phyloP scores from a whole-genome alignment of 2,329 filamentous ascomycete genomes.

The Elsinoe necatrix region DNA sequence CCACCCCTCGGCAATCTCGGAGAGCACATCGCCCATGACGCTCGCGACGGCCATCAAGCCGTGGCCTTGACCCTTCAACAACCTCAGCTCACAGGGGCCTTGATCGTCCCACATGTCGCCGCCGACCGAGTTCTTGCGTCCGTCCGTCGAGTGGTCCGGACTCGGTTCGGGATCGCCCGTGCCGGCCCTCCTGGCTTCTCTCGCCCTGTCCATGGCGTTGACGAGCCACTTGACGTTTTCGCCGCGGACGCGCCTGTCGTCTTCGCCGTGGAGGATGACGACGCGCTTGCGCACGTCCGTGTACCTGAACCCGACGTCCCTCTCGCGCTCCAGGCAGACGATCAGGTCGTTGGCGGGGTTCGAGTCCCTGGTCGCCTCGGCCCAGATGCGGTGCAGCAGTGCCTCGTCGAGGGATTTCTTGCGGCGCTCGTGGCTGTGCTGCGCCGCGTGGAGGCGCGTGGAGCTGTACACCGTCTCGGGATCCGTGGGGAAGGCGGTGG shows the following conservation, averaged over 20 bases:
- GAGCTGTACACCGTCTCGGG: slow-evolving; percentile 37
- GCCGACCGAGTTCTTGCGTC: slow-evolving; percentile 12
- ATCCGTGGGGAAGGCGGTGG: slow-evolving; percentile 29
- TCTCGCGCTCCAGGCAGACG: slow-evolving; percentile 82
- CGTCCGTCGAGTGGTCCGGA: slow-evolving; percentile 15
- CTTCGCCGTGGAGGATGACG: slow-evolving; percentile 86
- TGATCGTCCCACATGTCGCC: slow-evolving; percentile 8
- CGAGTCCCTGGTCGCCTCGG: slow-evolving; percentile 77
- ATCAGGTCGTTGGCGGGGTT: slow-evolving; percentile 91
- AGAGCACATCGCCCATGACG: slow-evolving; percentile 90
- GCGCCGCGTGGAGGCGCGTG: slow-evolving; percentile 39
- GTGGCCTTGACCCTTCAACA: slow-evolving; percentile 86
- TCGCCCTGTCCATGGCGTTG: slow-evolving; percentile 62
- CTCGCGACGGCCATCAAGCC: slow-evolving; percentile 88
- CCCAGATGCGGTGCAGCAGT: slow-evolving; percentile 90
- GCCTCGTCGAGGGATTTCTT: slow-evolving; percentile 71
- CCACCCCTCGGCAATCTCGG: slow-evolving; percentile 92
- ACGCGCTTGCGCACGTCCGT: slow-evolving; percentile 89
- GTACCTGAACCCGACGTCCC: slow-evolving; percentile 91
- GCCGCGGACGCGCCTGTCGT: slow-evolving; percentile 83
- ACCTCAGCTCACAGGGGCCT: slow-evolving; percentile 74
- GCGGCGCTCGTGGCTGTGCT: slow-evolving; percentile 60
- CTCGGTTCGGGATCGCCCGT: no score
- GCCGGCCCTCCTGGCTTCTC: slow-evolving; percentile 17
- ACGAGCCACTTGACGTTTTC: slow-evolving; percentile 94